Base-by-base conservation (phyloP, 106 monocot genomes). In the Platanthera guangdongensis region DNA sequence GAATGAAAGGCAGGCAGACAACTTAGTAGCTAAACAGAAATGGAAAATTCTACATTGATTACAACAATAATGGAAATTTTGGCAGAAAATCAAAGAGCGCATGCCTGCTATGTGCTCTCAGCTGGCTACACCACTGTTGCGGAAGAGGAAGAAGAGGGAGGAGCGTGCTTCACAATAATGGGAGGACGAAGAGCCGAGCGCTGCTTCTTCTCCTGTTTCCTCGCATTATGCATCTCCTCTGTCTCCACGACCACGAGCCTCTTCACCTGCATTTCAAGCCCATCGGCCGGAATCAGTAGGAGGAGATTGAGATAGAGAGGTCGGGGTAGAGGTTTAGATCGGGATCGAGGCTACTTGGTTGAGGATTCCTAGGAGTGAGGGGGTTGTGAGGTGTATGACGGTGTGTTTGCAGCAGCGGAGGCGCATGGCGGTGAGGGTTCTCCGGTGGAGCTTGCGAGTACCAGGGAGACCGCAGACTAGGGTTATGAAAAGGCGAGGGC, bases 281-380 rank as follows among this genome's bases (percentile, higher is more conserved):
- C 45, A 63, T 9, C 64, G 19, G 13, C 30, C 50, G 19, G 4
- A 70, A 7, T 8, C 11, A 57, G 45, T 9, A 4, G 7, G 25
- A 9, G 10, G 47, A 50, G 46, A 4, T 18, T 21, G 18, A 10
- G 46, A n/a, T 55, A 70, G 47, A 62, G 0, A 6, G n/a, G 16
- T 60, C 70, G 2, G 11, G 9, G 12, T 22, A 4, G 12, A 67
- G 28, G 21, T 19, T 21, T 30, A 67, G 14, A 70, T 48, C 48
- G 47, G 12, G 45, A 70, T 70, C 32, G 48, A 70, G 11, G 47
- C 22, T 72, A 72, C 95, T 87, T 95, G 95, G 69, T 87, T 91
- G 84, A 99, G 84, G 94, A 99, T 94, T 16, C 97, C 97, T 55
- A 91, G 84, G 51, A 99, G 93, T 62, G 97, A 99, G 59, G 94